These are phyloP conservation scores for Yamadazyma spencermartinsiae DNA, from an alignment of 1,139 yeast species.

Conservation along the genomic window DNA sequence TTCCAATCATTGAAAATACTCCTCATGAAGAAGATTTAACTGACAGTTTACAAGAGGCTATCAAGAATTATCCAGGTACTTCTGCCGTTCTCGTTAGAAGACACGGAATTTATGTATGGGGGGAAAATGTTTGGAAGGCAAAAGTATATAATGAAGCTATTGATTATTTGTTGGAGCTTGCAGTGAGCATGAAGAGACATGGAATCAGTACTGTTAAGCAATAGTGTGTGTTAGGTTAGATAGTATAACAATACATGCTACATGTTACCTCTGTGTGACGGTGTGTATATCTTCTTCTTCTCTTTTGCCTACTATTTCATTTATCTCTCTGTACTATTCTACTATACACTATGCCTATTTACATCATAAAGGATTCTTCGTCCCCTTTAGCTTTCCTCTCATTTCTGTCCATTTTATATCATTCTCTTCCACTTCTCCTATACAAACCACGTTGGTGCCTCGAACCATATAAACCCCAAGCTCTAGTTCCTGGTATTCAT, in stretches of 20 bases:
- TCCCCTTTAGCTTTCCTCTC: conserved; percentile 37
- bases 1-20: conserved; percentile 89
- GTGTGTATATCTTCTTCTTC: too few relatives aligned
- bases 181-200: conserved; percentile 71
- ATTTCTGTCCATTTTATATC: conserved; percentile 59
- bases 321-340: too few relatives aligned
- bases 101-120: conserved; percentile 97
- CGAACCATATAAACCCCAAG: conserved; percentile 71
- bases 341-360: not conserved
- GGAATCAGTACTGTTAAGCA: conserved; percentile 49
- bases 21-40: conserved; percentile 86
- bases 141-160: conserved; percentile 91
- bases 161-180: conserved; percentile 83
- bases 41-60: conserved; percentile 63
- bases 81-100: conserved; percentile 88
- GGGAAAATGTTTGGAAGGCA: conserved; percentile 89
- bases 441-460: conserved; percentile 79
- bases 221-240: not conserved
- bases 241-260: too few relatives aligned
- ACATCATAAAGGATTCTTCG: conserved; percentile 41
- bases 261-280: too few relatives aligned
- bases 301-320: too few relatives aligned
- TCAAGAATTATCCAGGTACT: conserved; percentile 67
- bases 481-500: conserved; percentile 48
- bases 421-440: conserved; percentile 67